Conservation (phyloP, 2,329 filamentous ascomycete genomes). For the Pseudodiploospora longispora region DNA sequence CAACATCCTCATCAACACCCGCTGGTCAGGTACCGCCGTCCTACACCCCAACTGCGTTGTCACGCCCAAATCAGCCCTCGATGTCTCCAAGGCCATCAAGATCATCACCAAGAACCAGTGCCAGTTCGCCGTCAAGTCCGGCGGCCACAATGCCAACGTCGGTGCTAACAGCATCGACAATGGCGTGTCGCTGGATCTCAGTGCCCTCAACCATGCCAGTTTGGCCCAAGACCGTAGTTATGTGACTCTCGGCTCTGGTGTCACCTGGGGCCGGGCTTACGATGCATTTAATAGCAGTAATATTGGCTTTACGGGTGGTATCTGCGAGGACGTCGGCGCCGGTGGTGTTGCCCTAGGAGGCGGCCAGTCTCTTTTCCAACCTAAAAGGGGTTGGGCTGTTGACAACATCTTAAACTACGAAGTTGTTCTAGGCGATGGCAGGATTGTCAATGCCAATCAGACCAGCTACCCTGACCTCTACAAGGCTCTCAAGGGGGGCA, state of each 20-base stretch:
- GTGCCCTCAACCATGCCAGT: conserved; percentile 18
- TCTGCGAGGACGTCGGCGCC: conserved; percentile 10
- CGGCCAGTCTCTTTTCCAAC: conserved; percentile 6
- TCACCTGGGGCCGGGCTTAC: conserved; percentile 13
- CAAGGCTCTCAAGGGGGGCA: conserved; percentile 39
- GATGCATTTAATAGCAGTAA: background rate
- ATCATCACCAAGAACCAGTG: conserved; percentile 1
- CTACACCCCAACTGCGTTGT: conserved; percentile 2
- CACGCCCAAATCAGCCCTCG: background rate
- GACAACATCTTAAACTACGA: conserved; percentile 35
- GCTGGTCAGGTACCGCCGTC: conserved; percentile 5
- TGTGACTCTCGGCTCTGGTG: conserved; percentile 29
- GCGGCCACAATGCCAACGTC: conserved; percentile 35
- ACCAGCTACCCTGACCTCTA: conserved; percentile 33
- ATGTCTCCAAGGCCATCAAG: conserved; percentile 3
- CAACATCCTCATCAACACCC: background rate
- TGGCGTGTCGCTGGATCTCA: conserved; percentile 32
- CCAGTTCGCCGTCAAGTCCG: conserved; percentile 29
- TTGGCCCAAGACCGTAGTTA: conserved; percentile 8
- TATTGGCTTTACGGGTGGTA: background rate
- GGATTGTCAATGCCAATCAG: conserved; percentile 31
- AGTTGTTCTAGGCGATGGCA: conserved; percentile 36
- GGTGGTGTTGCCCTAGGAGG: conserved; percentile 14
- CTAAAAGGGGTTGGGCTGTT: conserved; percentile 28
- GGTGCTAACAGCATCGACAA: conserved; percentile 31